Percentiles rank a stretch among this genome's conserved stretches.
These are phyloP conservation scores for Aspergillus clavatus DNA, from an alignment of 2,329 filamentous ascomycete species.

Conservation along the genomic window DNA sequence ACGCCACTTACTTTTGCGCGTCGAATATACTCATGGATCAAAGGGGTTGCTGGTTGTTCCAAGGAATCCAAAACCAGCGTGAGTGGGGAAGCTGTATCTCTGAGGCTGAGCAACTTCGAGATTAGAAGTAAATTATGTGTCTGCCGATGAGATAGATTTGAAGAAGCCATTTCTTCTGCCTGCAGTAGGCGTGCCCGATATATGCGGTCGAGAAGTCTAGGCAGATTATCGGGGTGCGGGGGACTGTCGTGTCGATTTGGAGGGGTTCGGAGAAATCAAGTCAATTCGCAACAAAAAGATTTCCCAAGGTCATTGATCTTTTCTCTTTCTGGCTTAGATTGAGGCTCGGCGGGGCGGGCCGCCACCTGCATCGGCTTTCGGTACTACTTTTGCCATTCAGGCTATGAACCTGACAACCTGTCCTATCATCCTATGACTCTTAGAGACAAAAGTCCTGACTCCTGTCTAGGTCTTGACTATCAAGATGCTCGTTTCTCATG, in stretches of 20 bases:
- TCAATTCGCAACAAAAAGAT: constrained; percentile 16
- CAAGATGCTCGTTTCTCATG: too few species aligned
- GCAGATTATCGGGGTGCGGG: neutral
- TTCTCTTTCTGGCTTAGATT: constrained; percentile 17
- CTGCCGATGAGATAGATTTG: constrained; percentile 57
- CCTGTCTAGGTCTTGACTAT: too few species aligned
- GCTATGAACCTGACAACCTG: too few species aligned
- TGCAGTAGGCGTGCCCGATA: neutral
- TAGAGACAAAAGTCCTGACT: too few species aligned
- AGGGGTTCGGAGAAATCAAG: constrained; percentile 14
- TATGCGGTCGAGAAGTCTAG: too few species aligned
- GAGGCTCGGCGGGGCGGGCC: constrained; percentile 34
- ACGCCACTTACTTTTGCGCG: constrained; percentile 62
- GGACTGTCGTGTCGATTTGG: constrained; percentile 5
- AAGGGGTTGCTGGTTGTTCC: constrained; percentile 69
- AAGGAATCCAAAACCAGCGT: constrained; percentile 80
- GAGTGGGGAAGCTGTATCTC: constrained; percentile 77
- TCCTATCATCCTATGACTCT: too few species aligned
- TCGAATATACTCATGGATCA: constrained; percentile 68
- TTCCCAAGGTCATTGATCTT: constrained; percentile 20
- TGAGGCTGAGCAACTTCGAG: constrained; percentile 72
- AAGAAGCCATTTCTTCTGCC: constrained; percentile 28
- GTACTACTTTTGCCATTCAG: too few species aligned
- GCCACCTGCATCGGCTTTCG: constrained; percentile 6
- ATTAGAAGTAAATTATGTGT: constrained; percentile 82